Base-by-base conservation (phyloP, 345 rosid species). In the Ceriops decandra region DNA sequence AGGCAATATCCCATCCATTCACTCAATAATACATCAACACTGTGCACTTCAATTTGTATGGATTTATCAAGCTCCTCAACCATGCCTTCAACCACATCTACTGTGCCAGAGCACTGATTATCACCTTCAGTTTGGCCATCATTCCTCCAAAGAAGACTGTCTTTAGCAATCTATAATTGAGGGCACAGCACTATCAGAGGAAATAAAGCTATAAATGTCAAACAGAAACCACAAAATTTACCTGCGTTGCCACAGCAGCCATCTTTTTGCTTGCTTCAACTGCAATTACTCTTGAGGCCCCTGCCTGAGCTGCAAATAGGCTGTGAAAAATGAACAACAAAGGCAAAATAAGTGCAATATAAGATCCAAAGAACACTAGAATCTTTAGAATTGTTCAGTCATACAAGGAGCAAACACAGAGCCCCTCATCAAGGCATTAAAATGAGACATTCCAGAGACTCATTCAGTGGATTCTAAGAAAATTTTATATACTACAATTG, bases 1-100 rank as follows among this genome's bases (percentile, higher is more conserved):
- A 95, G 75, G 85, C 99, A 91, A 72, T 95, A 95, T 70, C 99
- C 97, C 99, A 95, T 95, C 99, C 99, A 95, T 78, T 95, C 99
- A 67, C 97, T 95, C 71, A 91, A 79, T 70, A 91, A 74, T 59
- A 91, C 82, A 79, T 95, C 99, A 13, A 83, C 76, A 68, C 88
- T 86, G 15, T 82, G 87, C 16, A 90, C 90, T 81, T 90, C 85
- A 65, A 93, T 86, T 72, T 82, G 64, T 60, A 84, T 64, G 35
- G 79, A 70, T 33, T 83, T 83, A 47, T 82, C 93, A 42, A 93
- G 76, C 76, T 86, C 90, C 79, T 93, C 97, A 74, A 88, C 93
- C 98, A 93, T 93, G 24, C 89, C 71, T 54, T 90, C 83, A 72
- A 88, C 93, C 38, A 95, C 96, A 81, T 91, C 92, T 64, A 95